phyloP scores from a whole-genome alignment of 495 filamentous ascomycete genomes.

The Pyrenopolyporus hunteri region DNA sequence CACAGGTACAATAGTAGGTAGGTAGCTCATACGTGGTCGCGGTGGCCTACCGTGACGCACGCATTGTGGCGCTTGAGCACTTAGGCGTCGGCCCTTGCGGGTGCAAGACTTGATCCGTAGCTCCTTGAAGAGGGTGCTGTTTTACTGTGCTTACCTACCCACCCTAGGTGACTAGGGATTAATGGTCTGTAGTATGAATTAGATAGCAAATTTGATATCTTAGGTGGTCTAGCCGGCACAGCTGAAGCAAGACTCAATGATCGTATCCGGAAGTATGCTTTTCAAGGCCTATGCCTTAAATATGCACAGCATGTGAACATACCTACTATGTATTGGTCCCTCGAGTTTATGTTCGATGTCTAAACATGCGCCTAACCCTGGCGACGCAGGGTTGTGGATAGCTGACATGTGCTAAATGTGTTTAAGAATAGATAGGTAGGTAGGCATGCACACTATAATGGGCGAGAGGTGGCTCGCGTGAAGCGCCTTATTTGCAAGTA shows the following conservation, averaged over 20 bases:
- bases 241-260: constrained; percentile 30
- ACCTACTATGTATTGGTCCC: too few relatives aligned
- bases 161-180: neutral
- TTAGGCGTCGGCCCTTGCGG: constrained; percentile 20
- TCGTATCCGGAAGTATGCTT: neutral
- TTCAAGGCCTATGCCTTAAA: constrained; percentile 28
- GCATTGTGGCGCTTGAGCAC: constrained; percentile 16
- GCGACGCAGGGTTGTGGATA: constrained; percentile 26
- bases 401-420: constrained; percentile 30
- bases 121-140: neutral
- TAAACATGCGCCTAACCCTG: constrained; percentile 19
- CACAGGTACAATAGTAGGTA: constrained; percentile 6
- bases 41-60: constrained; percentile 9
- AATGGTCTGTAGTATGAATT: constrained; percentile 23
- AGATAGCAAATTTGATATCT: constrained; percentile 5
- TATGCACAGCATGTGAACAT: constrained; percentile 38
- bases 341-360: constrained; percentile 20
- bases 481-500: constrained; percentile 16
- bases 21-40: constrained; percentile 9
- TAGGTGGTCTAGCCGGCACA: constrained; percentile 8
- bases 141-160: neutral
- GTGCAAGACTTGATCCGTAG: constrained; percentile 2
- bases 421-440: neutral
- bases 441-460: constrained; percentile 17
- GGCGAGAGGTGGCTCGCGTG: constrained; percentile 10